These are phyloP conservation scores for Escallonia herrerae DNA, from an alignment of 129 eudicot genomes.

Conservation along the genomic window DNA sequence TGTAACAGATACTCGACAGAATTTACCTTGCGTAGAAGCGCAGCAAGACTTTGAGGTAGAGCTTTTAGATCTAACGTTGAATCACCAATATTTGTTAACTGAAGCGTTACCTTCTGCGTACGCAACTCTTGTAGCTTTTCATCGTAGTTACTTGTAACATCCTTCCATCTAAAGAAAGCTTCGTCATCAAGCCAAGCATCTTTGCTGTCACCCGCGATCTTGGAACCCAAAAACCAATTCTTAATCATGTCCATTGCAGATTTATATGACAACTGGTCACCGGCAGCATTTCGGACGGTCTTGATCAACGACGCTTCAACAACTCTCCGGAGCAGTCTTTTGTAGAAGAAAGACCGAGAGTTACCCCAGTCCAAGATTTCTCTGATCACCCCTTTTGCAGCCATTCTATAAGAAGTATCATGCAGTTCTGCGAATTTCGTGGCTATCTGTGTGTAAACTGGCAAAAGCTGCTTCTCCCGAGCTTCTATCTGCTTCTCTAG, in stretches of 20 bases:
- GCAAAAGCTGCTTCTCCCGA: conserved; percentile 86
- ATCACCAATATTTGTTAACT: conserved; percentile 44
- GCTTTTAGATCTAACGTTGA: conserved; percentile 65
- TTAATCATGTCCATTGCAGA: conserved; percentile 57
- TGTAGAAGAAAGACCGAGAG: conserved; percentile 71
- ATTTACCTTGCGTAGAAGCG: conserved; percentile 61
- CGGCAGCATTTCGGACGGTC: conserved; percentile 56
- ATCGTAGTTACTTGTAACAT: conserved; percentile 40
- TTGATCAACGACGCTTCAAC: conserved; percentile 52
- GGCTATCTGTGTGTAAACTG: conserved; percentile 91
- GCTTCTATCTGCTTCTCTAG: conserved; percentile 55
- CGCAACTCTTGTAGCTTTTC: conserved; percentile 59
- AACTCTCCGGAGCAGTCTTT: conserved; percentile 60
- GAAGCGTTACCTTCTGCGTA: conserved; percentile 46
- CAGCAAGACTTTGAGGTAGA: conserved; percentile 70
- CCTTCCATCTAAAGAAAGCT: conserved; percentile 70
- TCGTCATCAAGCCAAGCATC: conserved; percentile 66
- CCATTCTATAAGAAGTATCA: conserved; percentile 89
- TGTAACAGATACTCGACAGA: too few species aligned
- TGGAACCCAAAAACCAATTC: conserved; percentile 59
- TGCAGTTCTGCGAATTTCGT: conserved; percentile 92
- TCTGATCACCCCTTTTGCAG: conserved; percentile 71
- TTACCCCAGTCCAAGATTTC: conserved; percentile 68
- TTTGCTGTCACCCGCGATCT: conserved; percentile 12
- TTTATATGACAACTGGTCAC: conserved; percentile 53